Evolutionary conservation across 2,329 filamentous ascomycete genomes (phyloP).

Genomic region (Tympanopsis confertula): DNA sequence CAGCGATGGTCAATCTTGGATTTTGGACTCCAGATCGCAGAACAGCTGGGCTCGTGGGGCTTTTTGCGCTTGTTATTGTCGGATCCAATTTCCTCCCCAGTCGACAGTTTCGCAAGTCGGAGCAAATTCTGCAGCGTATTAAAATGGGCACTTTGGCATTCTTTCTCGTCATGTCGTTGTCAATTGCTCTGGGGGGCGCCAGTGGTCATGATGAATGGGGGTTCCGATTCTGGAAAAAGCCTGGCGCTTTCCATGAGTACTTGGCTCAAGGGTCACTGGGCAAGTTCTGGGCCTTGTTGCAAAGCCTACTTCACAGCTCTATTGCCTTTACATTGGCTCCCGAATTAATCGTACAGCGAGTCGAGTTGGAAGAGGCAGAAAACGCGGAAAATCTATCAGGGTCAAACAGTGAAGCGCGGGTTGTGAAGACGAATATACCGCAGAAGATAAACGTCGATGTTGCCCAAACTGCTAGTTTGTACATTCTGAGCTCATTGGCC

Average conservation of each 20-base stretch:
- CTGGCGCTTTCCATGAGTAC: slow-evolving; percentile 5
- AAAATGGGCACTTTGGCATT: neutral
- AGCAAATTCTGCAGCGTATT: neutral
- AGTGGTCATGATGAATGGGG: slow-evolving; percentile 6
- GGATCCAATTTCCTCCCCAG: slow-evolving; percentile 18
- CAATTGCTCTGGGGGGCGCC: neutral
- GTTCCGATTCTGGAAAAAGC: slow-evolving; percentile 8
- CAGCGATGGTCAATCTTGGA: neutral
- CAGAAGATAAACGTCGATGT: neutral
- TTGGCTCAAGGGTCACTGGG: slow-evolving; percentile 2
- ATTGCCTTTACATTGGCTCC: slow-evolving; percentile 2
- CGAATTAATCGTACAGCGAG: neutral
- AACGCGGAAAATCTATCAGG: too few relatives aligned
- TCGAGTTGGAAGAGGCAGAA: neutral
- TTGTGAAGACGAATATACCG: neutral
- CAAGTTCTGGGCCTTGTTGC: slow-evolving; percentile 3
- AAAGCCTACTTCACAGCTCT: slow-evolving; percentile 3
- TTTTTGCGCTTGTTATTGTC: slow-evolving; percentile 18
- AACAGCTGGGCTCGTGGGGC: slow-evolving; percentile 3
- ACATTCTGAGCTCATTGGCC: neutral
- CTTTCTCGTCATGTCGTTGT: neutral
- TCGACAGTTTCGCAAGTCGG: slow-evolving; percentile 9
- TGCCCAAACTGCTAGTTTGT: neutral
- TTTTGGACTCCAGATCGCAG: neutral
- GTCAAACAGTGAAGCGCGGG: too few relatives aligned